Evolutionary conservation across 345 rosid genomes (phyloP).

Genomic region (Eucalyptus camaldulensis): DNA sequence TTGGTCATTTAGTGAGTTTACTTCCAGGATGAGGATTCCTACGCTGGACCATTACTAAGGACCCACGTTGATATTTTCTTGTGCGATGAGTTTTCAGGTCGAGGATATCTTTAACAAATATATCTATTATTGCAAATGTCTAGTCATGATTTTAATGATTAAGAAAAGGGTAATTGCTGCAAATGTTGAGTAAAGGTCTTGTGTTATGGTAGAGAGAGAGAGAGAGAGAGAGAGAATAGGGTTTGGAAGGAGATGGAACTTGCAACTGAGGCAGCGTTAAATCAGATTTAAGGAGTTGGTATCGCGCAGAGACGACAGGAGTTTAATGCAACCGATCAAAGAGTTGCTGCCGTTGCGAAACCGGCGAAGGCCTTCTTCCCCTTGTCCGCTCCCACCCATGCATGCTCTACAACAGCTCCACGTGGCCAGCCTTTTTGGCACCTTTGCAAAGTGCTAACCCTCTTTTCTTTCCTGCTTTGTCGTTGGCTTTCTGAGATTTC

Average conservation of each 20-base stretch:
- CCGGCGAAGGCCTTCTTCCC: not conserved
- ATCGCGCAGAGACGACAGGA: not conserved
- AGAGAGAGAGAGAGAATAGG: not conserved
- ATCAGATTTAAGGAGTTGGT: not conserved
- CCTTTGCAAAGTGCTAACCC: not conserved
- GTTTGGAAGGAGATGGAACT: not conserved
- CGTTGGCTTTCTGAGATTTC: not conserved
- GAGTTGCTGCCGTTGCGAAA: not conserved
- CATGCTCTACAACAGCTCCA: not conserved
- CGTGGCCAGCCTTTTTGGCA: not conserved
- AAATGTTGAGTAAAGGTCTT: not conserved
- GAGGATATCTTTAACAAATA: not conserved
- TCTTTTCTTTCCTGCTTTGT: not conserved
- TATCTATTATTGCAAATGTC: not conserved
- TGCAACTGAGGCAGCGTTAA: not conserved
- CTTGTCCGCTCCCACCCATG: not conserved
- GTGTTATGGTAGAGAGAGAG: not conserved
- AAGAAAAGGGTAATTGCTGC: not conserved
- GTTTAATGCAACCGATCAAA: not conserved
- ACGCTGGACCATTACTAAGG: not conserved
- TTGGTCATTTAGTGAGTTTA: not conserved
- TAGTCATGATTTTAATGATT: not conserved
- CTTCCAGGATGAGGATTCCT: not conserved
- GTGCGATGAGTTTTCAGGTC: not conserved
- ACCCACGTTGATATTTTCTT: not conserved